Evolutionary conservation across 2,329 filamentous ascomycete genomes (phyloP), one percentile per base, ranked within the genome.

Genomic region (Colletotrichum theobromicola): DNA sequence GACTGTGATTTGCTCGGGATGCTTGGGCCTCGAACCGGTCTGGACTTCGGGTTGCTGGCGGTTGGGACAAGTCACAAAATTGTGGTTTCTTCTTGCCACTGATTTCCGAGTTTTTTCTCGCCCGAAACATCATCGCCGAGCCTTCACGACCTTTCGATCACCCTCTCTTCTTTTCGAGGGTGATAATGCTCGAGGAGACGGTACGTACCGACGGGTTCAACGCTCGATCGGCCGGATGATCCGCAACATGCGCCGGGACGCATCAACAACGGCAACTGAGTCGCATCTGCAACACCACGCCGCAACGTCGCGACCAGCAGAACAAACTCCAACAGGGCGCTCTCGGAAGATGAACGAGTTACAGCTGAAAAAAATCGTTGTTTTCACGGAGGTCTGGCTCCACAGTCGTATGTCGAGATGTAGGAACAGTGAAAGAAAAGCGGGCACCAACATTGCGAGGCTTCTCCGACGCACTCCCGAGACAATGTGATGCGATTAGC

Each of bases 391-490:
- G 32, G 67, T n/a, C 50, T 32, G 72, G 66, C 53, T 50, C 62
- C 72, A 74, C 66, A 64, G 35, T 74, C 62, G 55, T 72, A 67
- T 67, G 72, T 74, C 63, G 35, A 60, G 24, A 64, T 16, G 37
- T 66, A 74, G 42, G 42, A 62, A 62, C 32, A 21, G 34, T 35
- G n/a, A 37, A 63, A 30, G 63, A 75, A 72, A 75, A 75, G 72
- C 57, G 72, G 72, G 63, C 28, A 26, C 55, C 7, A 21, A 67
- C 63, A 75, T 72, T 67, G 72, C 72, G 68, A 74, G 26, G 32
- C 55, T 66, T 72, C 72, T 74, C 72, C 72, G 72, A 74, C 58
- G 30, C 55, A 74, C 60, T 46, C 62, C 72, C 72, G 72, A 75
- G 42, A 61, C 69, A 61, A 66, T 30, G 53, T 65, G 67, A 74